These are phyloP conservation scores for Hibiscus tridactylites DNA, from an alignment of 345 rosid genomes.

Conservation along the genomic window DNA sequence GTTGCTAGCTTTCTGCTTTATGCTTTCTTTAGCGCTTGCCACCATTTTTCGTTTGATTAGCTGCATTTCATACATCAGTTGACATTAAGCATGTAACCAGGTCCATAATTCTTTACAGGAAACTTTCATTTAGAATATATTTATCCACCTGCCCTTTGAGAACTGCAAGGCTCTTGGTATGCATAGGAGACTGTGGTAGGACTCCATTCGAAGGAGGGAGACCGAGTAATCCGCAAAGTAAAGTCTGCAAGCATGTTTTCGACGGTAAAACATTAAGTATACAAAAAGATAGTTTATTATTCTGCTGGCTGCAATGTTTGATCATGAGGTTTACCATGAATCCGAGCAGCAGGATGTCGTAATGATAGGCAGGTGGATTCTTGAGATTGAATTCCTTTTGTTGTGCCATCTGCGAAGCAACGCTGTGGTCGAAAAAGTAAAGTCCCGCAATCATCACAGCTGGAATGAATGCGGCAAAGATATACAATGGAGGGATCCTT, in stretches of 20 bases:
- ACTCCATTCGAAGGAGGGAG: conserved; percentile 87
- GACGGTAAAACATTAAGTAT: not conserved
- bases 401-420: conserved; percentile 74
- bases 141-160: conserved; percentile 54
- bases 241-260: conserved; percentile 34
- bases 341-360: conserved; percentile 65
- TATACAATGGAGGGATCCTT: conserved; percentile 44
- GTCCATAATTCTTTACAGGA: not conserved
- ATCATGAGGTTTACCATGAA: conserved; percentile 38
- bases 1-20: conserved; percentile 42
- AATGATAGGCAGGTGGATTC: conserved; percentile 72
- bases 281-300: not conserved
- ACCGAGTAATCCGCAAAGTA: conserved; percentile 75
- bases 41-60: conserved; percentile 62
- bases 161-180: conserved; percentile 77
- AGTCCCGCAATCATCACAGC: conserved; percentile 76
- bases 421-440: conserved; percentile 78
- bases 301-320: not conserved
- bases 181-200: conserved; percentile 96
- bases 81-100: not conserved
- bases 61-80: conserved; percentile 21
- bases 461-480: conserved; percentile 63
- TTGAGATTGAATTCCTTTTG: conserved; percentile 83
- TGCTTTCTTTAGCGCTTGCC: conserved; percentile 66
- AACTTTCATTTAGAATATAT: not conserved